Conservation (phyloP, 495 filamentous ascomycete species). For the Thozetella sp. region DNA sequence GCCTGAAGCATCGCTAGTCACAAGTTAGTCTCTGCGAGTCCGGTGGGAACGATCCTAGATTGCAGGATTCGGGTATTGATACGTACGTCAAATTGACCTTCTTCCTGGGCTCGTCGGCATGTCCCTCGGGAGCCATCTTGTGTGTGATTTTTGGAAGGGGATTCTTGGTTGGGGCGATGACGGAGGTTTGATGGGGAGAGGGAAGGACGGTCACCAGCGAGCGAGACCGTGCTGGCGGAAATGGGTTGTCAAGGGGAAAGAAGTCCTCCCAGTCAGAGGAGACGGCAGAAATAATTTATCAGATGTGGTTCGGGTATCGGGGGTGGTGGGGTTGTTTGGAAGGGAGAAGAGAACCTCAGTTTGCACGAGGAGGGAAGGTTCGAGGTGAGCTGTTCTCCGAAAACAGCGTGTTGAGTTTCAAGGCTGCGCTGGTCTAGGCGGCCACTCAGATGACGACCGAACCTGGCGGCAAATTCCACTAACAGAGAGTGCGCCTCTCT, state of each 20-base stretch:
- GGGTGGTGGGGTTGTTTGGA: background rate
- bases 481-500: slow-evolving; percentile 1
- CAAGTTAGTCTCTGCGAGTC: background rate
- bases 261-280: background rate
- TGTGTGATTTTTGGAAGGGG: slow-evolving; percentile 8
- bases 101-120: slow-evolving; percentile 74
- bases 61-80: slow-evolving; percentile 5
- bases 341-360: slow-evolving; percentile 7
- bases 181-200: background rate
- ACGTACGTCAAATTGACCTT: slow-evolving; percentile 91
- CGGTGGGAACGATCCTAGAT: background rate
- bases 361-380: slow-evolving; percentile 6
- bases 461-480: slow-evolving; percentile 31
- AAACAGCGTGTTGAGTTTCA: slow-evolving; percentile 13
- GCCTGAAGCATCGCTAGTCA: slow-evolving; percentile 81
- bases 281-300: background rate
- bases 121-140: slow-evolving; percentile 34
- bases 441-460: slow-evolving; percentile 38
- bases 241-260: slow-evolving; percentile 3
- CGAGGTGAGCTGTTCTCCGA: slow-evolving; percentile 7
- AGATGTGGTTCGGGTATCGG: background rate
- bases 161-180: slow-evolving; percentile 11
- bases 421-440: slow-evolving; percentile 21
- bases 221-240: background rate
- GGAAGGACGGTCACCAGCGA: background rate